Evolutionary conservation across 2,329 filamentous ascomycete species (phyloP).

Genomic region (Fusarium sp.): DNA sequence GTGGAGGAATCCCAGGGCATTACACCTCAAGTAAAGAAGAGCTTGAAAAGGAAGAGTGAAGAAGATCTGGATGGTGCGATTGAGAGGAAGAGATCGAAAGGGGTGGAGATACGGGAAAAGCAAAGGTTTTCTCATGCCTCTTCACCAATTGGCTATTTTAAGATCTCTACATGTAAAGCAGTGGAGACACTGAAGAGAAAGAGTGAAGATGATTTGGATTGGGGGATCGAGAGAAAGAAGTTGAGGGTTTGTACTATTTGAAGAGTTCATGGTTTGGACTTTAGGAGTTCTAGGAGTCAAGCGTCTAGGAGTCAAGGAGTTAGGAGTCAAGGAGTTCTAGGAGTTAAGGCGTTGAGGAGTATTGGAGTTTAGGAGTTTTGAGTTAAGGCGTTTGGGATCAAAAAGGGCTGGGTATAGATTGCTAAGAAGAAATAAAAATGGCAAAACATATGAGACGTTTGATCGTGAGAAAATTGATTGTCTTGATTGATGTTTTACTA

Average conservation of each 20-base stretch:
- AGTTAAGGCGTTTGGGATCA: not conserved
- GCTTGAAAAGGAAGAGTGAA: not conserved
- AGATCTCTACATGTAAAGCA: not conserved
- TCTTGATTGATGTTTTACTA: not conserved
- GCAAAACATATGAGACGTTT: fast-evolving
- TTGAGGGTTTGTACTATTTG: not conserved
- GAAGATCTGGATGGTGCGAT: fast-evolving
- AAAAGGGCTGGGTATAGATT: not conserved
- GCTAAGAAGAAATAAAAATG: too few species aligned
- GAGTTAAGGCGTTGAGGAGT: not conserved
- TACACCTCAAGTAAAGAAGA: not conserved
- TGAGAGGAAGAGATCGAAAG: not conserved
- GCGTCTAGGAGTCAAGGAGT: not conserved
- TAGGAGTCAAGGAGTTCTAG: not conserved
- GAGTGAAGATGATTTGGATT: not conserved
- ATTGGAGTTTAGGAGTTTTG: not conserved
- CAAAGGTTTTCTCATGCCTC: not conserved
- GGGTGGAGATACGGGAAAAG: not conserved
- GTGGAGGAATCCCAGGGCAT: not conserved
- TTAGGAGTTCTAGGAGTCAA: not conserved
- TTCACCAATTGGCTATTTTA: fast-evolving
- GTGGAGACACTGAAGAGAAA: not conserved
- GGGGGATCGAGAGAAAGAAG: not conserved
- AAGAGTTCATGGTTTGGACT: not conserved
- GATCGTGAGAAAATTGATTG: not conserved